These are phyloP conservation scores for Waltergamsia citrina DNA, from an alignment of 2,329 filamentous ascomycete species.

Conservation along the genomic window DNA sequence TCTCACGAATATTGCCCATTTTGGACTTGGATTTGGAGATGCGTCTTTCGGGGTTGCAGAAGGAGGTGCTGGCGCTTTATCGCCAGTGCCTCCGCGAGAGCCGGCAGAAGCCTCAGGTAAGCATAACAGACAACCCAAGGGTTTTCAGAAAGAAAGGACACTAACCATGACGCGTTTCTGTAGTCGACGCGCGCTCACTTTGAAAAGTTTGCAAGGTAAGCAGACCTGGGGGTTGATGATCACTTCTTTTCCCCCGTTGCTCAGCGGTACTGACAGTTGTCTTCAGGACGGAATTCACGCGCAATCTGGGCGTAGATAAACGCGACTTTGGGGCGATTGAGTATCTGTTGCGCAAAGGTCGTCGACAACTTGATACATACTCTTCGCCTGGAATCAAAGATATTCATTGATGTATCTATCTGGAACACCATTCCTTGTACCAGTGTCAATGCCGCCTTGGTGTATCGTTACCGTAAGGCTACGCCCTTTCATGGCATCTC, in stretches of 20 bases:
- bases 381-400: conserved; percentile 74
- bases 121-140: no score
- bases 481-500: no score
- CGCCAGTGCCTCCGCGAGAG: conserved; percentile 75
- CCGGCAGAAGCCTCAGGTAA: conserved; percentile 68
- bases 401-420: conserved; percentile 38
- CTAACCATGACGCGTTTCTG: background rate
- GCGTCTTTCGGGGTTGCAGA: conserved; percentile 76
- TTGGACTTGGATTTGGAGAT: no score
- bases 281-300: conserved; percentile 55
- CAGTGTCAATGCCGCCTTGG: no score
- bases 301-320: conserved; percentile 59
- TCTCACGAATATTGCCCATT: no score
- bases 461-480: no score
- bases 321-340: conserved; percentile 83
- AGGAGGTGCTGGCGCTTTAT: conserved; percentile 79
- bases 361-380: conserved; percentile 73
- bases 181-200: conserved; percentile 53
- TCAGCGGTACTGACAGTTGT: conserved; percentile 2
- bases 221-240: conserved; percentile 7
- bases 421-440: no score
- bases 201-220: conserved; percentile 52
- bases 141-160: background rate
- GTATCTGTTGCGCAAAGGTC: conserved; percentile 73
- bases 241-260: background rate